Percentiles rank a stretch among this genome's conserved stretches.
phyloP scores from a whole-genome alignment of 75 land plant genomes.

The Cryptomeria japonica region DNA sequence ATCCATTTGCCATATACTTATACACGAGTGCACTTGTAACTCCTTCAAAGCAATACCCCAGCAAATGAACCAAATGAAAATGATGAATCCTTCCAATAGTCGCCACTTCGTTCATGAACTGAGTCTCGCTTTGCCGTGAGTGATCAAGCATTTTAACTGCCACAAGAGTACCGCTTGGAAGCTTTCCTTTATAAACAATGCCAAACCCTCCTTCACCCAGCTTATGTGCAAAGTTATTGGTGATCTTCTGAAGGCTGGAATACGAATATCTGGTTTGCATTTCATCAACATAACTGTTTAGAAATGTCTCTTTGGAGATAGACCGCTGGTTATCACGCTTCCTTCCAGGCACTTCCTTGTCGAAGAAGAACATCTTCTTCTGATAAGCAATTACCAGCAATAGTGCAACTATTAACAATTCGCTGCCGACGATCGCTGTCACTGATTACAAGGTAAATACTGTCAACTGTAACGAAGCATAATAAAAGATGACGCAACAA shows the following conservation, averaged over 20 bases:
- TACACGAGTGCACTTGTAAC: neutral
- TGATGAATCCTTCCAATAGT: constrained; percentile 28
- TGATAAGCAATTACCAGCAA: too few relatives aligned
- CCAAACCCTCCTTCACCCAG: constrained; percentile 20
- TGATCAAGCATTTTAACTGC: constrained; percentile 15
- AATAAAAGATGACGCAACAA: too few relatives aligned
- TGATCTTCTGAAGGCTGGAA: constrained; percentile 1
- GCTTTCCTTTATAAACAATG: constrained; percentile 14
- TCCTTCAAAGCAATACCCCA: constrained; percentile 15
- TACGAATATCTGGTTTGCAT: constrained; percentile 8
- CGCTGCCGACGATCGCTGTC: too few relatives aligned
- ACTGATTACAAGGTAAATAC: too few relatives aligned
- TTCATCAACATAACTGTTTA: neutral
- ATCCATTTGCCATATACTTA: neutral
- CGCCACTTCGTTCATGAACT: constrained; percentile 24
- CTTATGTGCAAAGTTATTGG: constrained; percentile 12
- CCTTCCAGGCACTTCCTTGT: too few relatives aligned
- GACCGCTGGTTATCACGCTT: too few relatives aligned
- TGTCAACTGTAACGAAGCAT: too few relatives aligned
- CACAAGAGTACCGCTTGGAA: neutral
- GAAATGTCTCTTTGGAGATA: neutral
- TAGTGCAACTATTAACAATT: too few relatives aligned
- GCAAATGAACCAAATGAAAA: constrained; percentile 14
- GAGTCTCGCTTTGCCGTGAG: neutral
- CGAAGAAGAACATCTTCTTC: too few relatives aligned